phyloP scores from a whole-genome alignment of 768 basidiomycete genomes.

The Saitozyma podzolica region DNA sequence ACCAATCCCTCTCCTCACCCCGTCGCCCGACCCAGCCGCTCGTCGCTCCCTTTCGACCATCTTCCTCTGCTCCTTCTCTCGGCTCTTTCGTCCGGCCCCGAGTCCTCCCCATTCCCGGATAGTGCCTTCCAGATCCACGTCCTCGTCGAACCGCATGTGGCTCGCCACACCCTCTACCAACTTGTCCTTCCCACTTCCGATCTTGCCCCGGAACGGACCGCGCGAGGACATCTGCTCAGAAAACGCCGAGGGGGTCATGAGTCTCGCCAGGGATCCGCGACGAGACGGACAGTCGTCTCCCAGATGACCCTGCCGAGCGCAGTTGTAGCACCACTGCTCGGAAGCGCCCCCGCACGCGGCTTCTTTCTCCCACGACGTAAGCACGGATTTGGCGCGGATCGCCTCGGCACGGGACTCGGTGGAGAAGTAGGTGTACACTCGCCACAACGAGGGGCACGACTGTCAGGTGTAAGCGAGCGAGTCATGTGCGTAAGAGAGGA shows the following conservation, averaged over 20 bases:
- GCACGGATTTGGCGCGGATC: slow-evolving; percentile 14
- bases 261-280: slow-evolving; percentile 27
- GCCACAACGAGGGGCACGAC: slow-evolving; percentile 42
- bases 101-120: slow-evolving; percentile 22
- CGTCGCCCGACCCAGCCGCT: slow-evolving; percentile 4
- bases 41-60: slow-evolving; percentile 3
- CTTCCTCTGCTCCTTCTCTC: slow-evolving; percentile 28
- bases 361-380: slow-evolving; percentile 36
- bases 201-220: slow-evolving; percentile 25
- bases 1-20: slow-evolving; percentile 28
- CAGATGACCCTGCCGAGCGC: slow-evolving; percentile 41
- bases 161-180: no score
- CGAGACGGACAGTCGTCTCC: slow-evolving; percentile 42
- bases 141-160: slow-evolving; percentile 27
- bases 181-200: slow-evolving; percentile 9
- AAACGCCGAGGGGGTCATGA: slow-evolving; percentile 38
- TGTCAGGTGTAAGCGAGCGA: slow-evolving; percentile 5
- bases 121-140: slow-evolving; percentile 26
- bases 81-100: slow-evolving; percentile 29
- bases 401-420: slow-evolving; percentile 9
- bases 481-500: no score
- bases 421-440: slow-evolving; percentile 36
- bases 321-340: slow-evolving; percentile 46
- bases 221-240: slow-evolving; percentile 24
- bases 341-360: slow-evolving; percentile 29